A percentile compares a stretch with the other conserved stretches of the same genome.
These are phyloP conservation scores for Colletotrichum sp. DNA, from an alignment of 2,329 filamentous ascomycete species.

Conservation along the genomic window DNA sequence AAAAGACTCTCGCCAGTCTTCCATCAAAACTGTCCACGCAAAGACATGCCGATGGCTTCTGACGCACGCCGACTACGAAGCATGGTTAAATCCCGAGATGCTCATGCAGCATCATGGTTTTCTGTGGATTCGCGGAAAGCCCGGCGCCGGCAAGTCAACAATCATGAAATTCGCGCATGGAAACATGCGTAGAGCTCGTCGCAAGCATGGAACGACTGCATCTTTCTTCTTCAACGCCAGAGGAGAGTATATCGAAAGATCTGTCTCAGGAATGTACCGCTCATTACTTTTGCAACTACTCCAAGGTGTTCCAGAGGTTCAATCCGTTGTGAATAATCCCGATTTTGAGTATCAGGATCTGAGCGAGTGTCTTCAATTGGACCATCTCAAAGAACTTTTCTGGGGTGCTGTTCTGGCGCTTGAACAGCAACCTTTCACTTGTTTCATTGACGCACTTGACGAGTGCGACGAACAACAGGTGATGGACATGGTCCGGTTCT, in stretches of 20 bases:
- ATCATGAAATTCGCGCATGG: neutral
- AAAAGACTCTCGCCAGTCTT: slow-evolving; percentile 11
- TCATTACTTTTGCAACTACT: slow-evolving; percentile 1
- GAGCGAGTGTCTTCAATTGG: slow-evolving; percentile 33
- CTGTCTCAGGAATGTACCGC: slow-evolving; percentile 6
- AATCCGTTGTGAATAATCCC: neutral
- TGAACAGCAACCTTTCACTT: neutral
- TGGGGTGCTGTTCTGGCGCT: neutral
- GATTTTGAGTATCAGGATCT: neutral
- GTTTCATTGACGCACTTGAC: neutral
- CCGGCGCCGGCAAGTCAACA: neutral
- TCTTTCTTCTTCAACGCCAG: slow-evolving; percentile 19
- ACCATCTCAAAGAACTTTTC: neutral
- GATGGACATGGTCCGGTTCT: neutral
- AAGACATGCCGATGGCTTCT: slow-evolving; percentile 27
- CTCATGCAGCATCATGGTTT: neutral
- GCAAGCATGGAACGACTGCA: neutral
- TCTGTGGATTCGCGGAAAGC: slow-evolving; percentile 1
- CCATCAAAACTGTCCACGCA: slow-evolving; percentile 10
- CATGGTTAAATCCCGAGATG: slow-evolving; percentile 3
- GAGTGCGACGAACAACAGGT: neutral
- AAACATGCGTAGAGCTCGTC: slow-evolving; percentile 11
- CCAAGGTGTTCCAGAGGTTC: neutral
- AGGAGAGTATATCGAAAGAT: slow-evolving; percentile 8
- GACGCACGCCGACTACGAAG: neutral